phyloP scores from a whole-genome alignment of 805 yeast genomes.

The Kregervanrija delftensis region DNA sequence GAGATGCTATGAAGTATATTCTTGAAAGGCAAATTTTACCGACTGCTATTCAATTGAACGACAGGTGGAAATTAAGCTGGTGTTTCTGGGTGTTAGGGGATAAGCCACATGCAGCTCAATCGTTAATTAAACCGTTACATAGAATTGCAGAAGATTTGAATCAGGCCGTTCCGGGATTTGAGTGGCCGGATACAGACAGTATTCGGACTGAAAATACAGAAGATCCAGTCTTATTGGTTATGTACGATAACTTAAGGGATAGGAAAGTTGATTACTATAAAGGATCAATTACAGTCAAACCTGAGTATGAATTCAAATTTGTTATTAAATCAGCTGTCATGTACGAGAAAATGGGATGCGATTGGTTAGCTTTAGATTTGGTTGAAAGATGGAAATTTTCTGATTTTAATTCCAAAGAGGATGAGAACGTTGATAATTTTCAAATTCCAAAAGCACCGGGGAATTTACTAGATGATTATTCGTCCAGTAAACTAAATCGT shows the following conservation, averaged over 20 bases:
- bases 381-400: conserved; percentile 62
- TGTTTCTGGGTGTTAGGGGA: conserved; percentile 60
- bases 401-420: not conserved
- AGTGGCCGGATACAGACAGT: conserved; percentile 35
- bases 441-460: not conserved
- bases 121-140: conserved; percentile 53
- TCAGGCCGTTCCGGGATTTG: conserved; percentile 23
- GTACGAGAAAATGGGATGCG: conserved; percentile 88
- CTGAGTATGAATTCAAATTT: conserved; percentile 50
- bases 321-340: conserved; percentile 58
- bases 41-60: conserved; percentile 50
- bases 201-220: conserved; percentile 31
- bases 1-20: conserved; percentile 43
- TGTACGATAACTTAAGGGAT: conserved; percentile 57
- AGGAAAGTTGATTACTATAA: conserved; percentile 41
- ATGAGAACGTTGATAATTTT: no score
- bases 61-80: conserved; percentile 81
- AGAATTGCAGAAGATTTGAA: conserved; percentile 24
- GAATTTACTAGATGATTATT: conserved; percentile 4
- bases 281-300: conserved; percentile 40
- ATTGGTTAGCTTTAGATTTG: conserved; percentile 58
- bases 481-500: not conserved
- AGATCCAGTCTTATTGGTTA: conserved; percentile 72
- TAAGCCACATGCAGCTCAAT: conserved; percentile 48
- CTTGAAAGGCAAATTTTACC: conserved; percentile 50